A percentile compares a stretch with the other conserved stretches of the same genome.
These are phyloP conservation scores for Blastobotrys attinorum DNA, from an alignment of 805 yeast genomes.

Conservation along the genomic window DNA sequence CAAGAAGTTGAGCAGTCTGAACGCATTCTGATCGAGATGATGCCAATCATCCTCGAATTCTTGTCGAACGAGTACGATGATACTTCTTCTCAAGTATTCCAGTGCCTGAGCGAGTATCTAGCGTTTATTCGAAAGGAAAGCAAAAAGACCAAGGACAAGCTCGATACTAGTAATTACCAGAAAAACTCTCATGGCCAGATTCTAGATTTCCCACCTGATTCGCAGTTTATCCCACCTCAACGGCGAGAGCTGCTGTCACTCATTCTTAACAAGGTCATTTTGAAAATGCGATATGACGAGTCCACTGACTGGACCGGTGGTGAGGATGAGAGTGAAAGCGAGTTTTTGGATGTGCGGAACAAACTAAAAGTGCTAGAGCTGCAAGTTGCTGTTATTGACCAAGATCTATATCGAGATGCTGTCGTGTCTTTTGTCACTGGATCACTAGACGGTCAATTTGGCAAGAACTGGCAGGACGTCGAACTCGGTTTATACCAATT, in stretches of 20 bases:
- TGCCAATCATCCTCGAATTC: constrained; percentile 67
- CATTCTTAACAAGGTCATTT: constrained; percentile 58
- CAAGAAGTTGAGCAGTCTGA: constrained; percentile 27
- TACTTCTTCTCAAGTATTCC: constrained; percentile 72
- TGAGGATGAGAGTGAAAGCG: constrained; percentile 66
- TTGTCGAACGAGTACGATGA: constrained; percentile 84
- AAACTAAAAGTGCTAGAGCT: constrained; percentile 78
- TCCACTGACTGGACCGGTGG: constrained; percentile 53
- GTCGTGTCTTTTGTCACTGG: constrained; percentile 53
- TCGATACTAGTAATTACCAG: constrained; percentile 32
- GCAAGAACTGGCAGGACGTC: constrained; percentile 60
- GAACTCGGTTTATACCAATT: constrained; percentile 86
- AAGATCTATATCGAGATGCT: constrained; percentile 52
- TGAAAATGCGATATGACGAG: constrained; percentile 76
- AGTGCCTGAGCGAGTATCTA: constrained; percentile 69
- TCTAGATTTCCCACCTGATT: constrained; percentile 22
- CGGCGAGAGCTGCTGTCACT: constrained; percentile 50
- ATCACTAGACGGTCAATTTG: constrained; percentile 31
- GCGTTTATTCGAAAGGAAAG: constrained; percentile 45
- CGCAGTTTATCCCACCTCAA: constrained; percentile 26
- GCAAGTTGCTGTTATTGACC: constrained; percentile 55
- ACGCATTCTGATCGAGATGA: constrained; percentile 47
- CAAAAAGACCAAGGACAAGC: constrained; percentile 41
- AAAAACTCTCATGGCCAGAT: constrained; percentile 22
- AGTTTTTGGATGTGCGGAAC: constrained; percentile 70